phyloP scores from a whole-genome alignment of 768 basidiomycete species.

The Collybiopsis luxurians region DNA sequence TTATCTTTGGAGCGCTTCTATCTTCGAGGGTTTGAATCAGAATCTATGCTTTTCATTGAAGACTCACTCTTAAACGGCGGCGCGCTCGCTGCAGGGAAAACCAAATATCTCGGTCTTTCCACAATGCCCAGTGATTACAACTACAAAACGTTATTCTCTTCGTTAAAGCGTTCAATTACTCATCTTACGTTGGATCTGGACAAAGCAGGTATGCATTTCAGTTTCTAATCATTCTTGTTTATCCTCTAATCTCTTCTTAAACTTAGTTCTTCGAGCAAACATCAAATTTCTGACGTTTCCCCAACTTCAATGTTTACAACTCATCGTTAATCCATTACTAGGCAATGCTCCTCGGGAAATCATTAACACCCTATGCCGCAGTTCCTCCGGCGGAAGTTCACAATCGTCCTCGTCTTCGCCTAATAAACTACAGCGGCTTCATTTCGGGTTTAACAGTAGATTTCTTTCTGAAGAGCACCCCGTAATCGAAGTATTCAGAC shows the following conservation, averaged over 20 bases:
- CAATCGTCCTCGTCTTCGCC: too few relatives aligned
- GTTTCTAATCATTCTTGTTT: background rate
- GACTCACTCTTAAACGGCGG: background rate
- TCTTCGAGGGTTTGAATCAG: background rate
- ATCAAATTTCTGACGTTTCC: background rate
- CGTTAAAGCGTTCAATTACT: background rate
- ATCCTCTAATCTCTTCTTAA: background rate
- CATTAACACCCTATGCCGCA: too few relatives aligned
- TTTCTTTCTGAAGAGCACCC: too few relatives aligned
- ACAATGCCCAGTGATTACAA: background rate
- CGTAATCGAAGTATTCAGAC: too few relatives aligned
- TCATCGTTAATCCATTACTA: background rate
- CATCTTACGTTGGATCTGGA: constrained; percentile 2
- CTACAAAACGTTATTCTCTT: background rate
- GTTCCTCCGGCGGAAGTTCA: too few relatives aligned
- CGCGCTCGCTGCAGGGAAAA: background rate
- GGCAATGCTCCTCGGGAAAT: too few relatives aligned
- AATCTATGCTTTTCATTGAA: background rate
- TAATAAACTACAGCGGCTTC: too few relatives aligned
- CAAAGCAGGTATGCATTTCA: background rate
- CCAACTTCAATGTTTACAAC: background rate
- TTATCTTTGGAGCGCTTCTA: background rate
- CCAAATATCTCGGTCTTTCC: background rate
- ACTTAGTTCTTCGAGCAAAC: background rate
- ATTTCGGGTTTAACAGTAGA: too few relatives aligned